Conservation (phyloP, 768 basidiomycete genomes). For the Leccinum fibrillosum region DNA sequence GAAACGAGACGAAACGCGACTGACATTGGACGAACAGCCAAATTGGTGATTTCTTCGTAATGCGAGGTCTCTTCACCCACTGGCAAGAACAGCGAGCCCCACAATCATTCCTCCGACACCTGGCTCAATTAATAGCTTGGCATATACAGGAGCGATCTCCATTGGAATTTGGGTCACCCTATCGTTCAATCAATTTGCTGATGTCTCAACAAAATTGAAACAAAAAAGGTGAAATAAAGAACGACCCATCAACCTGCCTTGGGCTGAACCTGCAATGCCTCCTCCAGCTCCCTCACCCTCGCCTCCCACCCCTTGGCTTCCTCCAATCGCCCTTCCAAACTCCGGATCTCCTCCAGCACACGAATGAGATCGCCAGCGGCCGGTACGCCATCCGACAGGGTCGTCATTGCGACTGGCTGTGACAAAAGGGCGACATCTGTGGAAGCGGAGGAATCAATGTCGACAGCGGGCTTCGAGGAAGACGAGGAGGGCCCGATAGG, state of each 20-base stretch:
- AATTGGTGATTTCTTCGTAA: conserved; percentile 79
- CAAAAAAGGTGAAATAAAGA: no score
- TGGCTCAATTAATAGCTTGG: no score
- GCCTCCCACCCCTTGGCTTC: conserved; percentile 27
- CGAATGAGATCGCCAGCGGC: conserved; percentile 19
- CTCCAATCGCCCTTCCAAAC: conserved; percentile 21
- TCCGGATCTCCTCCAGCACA: conserved; percentile 27
- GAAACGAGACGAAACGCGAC: background rate
- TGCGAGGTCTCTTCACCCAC: no score
- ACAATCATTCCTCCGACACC: no score
- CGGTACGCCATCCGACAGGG: background rate
- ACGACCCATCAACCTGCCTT: no score
- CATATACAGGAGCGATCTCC: no score
- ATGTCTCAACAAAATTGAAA: no score
- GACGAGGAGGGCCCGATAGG: background rate
- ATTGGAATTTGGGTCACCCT: no score
- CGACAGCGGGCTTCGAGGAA: background rate
- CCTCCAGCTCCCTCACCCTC: conserved; percentile 25
- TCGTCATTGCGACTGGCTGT: background rate
- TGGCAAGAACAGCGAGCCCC: no score
- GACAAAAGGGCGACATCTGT: background rate
- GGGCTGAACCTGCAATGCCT: conserved; percentile 21
- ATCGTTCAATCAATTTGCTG: no score
- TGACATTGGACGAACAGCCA: conserved; percentile 49
- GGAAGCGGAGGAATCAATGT: background rate